Base-by-base conservation (phyloP, 345 rosid genomes). In the Excoecaria cochinchinensis region DNA sequence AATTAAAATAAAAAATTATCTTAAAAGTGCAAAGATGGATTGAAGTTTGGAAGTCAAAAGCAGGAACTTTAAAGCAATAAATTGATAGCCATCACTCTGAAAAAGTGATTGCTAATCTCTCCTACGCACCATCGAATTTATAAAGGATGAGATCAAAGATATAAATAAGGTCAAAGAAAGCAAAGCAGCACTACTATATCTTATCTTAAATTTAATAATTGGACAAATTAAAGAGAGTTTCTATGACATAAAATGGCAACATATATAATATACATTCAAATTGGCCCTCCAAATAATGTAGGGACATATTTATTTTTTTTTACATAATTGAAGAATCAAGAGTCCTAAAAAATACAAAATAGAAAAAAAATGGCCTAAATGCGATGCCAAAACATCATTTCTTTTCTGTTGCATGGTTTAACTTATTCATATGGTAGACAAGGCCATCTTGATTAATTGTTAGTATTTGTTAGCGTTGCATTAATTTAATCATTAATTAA, bases 221-320 rank as follows among this genome's bases (percentile, higher is more conserved):
- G 31, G 31, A 31, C 31, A 31, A n/a, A n/a, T n/a, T n/a, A n/a
- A n/a, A 3, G 17, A 36, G 3, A 44, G 15, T 24, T 17, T n/a
- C 31, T 15, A 64, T 46, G 76, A 11, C 80, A 66, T 46, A 21
- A 71, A 70, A 61, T 76, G 79, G 51, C 79, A 76, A 69, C 69
- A 76, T n/a, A n/a, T n/a, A n/a, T 61, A 38, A 24, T 72, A 56
- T 38, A 46, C 62, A 25, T 66, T 39, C 52, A 58, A 78, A 40
- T 50, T 66, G 68, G 73, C 81, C 62, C 46, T 72, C 55, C 76
- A 72, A 9, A 42, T 77, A 25, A 5, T 70, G 75, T 77, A 70
- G 64, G 72, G 80, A 0, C 67, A 55, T 57, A 63, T 58, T 2
- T 60, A 24, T 56, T 5, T 39, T 40, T 65, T 6, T 46, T 46